These are phyloP conservation scores for Populus trichocarpa DNA, from an alignment of 441 rosid species.

Conservation along the genomic window DNA sequence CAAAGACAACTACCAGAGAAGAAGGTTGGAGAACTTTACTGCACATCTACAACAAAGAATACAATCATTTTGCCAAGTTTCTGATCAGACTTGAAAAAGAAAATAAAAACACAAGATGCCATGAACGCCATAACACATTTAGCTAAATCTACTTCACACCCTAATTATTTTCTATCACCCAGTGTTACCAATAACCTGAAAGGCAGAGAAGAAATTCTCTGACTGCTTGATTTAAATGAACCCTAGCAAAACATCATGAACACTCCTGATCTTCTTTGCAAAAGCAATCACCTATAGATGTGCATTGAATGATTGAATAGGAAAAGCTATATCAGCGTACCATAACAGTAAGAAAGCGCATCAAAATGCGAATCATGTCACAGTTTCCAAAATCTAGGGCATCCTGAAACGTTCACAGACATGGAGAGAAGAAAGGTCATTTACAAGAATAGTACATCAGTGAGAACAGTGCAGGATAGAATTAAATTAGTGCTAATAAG, in stretches of 20 bases:
- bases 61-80: conserved; percentile 2
- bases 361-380: conserved; percentile 72
- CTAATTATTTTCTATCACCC: conserved; percentile 2
- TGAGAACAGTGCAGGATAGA: conserved; percentile 2
- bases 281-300: background rate
- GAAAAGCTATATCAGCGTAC: conserved; percentile 38
- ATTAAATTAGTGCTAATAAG: background rate
- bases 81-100: background rate
- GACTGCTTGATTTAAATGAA: conserved; percentile 1
- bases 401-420: conserved; percentile 41
- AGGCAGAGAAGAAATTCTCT: background rate
- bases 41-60: conserved; percentile 63
- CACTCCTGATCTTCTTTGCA: background rate
- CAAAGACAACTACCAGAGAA: conserved; percentile 79
- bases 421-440: conserved; percentile 2
- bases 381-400: conserved; percentile 73
- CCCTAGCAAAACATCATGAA: background rate
- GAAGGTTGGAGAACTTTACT: conserved; percentile 93
- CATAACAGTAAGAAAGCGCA: conserved; percentile 84
- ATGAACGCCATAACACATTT: background rate
- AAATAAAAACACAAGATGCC: background rate
- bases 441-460: background rate
- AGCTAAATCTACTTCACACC: background rate
- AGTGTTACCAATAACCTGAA: background rate
- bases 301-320: conserved; percentile 9